Evolutionary conservation across 768 basidiomycete genomes (phyloP).

Genomic region (Boletus subcaerulescens): DNA sequence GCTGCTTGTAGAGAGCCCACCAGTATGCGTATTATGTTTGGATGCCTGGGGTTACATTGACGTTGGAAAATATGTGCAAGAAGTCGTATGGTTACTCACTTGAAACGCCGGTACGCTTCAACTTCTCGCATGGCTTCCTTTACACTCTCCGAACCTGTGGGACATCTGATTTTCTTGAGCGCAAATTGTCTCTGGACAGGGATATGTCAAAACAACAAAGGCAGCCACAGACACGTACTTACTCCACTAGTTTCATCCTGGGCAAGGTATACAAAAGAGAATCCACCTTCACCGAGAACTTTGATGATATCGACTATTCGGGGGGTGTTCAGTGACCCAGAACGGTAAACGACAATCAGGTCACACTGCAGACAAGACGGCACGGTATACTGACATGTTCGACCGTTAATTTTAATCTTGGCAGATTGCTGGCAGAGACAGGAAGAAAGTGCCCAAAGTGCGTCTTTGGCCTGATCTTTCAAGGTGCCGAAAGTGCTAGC

Average conservation of each 20-base stretch:
- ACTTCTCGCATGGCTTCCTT: constrained; percentile 87
- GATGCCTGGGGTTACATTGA: constrained; percentile 55
- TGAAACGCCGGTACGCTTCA: constrained; percentile 93
- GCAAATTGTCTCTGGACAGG: constrained; percentile 78
- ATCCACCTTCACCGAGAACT: constrained; percentile 94
- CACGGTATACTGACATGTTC: constrained; percentile 70
- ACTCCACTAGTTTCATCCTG: constrained; percentile 86
- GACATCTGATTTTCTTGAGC: constrained; percentile 95
- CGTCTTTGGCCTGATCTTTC: constrained; percentile 78
- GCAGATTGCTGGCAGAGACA: constrained; percentile 80
- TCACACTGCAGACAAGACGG: constrained; percentile 1
- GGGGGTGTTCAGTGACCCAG: constrained; percentile 1
- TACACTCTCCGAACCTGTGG: constrained; percentile 82
- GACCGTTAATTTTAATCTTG: constrained; percentile 92
- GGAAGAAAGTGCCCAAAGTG: constrained; percentile 75
- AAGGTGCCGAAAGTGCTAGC: constrained; percentile 50
- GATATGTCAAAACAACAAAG: background rate
- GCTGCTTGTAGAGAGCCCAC: constrained; percentile 36
- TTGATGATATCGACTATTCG: constrained; percentile 79
- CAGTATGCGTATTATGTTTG: constrained; percentile 94
- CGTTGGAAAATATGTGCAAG: background rate
- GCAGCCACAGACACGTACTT: constrained; percentile 25
- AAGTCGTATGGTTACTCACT: constrained; percentile 45
- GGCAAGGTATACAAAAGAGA: constrained; percentile 87
- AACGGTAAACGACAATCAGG: background rate